Percentiles rank a stretch among this genome's conserved stretches.
Conservation (phyloP, 1,284 basidiomycete species). For the Ceratobasidium sp. region DNA sequence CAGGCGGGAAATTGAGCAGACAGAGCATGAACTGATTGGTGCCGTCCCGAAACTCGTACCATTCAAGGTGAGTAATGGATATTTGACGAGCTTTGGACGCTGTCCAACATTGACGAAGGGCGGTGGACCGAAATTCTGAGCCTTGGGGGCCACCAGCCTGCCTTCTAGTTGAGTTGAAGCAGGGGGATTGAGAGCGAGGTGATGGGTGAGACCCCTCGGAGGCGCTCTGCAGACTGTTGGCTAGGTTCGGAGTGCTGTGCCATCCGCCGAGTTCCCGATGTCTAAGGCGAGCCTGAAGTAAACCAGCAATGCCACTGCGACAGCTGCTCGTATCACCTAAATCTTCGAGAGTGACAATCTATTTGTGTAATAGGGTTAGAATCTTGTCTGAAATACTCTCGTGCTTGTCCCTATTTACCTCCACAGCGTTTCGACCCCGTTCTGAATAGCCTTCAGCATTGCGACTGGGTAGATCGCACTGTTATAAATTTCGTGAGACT, state of each 20-base stretch:
- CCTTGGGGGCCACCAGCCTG: background rate
- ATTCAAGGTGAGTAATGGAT: constrained; percentile 23
- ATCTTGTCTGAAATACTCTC: background rate
- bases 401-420: background rate
- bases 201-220: background rate
- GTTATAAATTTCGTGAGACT: background rate
- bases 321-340: background rate
- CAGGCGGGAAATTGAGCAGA: background rate
- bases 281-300: constrained; percentile 1
- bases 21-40: constrained; percentile 20
- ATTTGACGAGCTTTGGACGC: constrained; percentile 12
- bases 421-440: background rate
- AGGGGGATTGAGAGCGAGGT: background rate
- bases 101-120: constrained; percentile 17
- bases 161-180: background rate
- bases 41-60: constrained; percentile 20
- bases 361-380: background rate
- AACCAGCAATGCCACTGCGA: background rate
- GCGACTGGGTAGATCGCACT: background rate
- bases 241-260: constrained; percentile 3
- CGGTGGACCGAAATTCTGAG: constrained; percentile 2
- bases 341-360: constrained; percentile 34
- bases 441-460: background rate
- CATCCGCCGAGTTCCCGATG: background rate
- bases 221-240: background rate